phyloP scores from a whole-genome alignment of 495 filamentous ascomycete genomes.

The Xylaria bambusicola region DNA sequence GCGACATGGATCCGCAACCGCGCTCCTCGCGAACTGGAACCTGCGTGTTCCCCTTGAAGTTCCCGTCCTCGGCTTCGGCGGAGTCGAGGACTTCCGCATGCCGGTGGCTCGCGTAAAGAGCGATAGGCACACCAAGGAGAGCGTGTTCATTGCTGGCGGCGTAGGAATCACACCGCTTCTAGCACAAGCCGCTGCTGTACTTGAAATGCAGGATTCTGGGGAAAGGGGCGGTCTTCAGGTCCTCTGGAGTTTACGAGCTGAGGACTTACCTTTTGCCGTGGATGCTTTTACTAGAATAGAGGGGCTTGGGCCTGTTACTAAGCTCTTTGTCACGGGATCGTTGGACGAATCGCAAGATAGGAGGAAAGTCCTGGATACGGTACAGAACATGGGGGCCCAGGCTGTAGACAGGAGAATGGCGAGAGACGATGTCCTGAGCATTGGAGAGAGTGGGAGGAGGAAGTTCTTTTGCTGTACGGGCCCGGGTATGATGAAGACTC shows the following conservation, averaged over 20 bases:
- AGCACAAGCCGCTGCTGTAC: conserved; percentile 56
- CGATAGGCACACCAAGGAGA: conserved; percentile 20
- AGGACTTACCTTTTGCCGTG: conserved; percentile 62
- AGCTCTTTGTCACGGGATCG: conserved; percentile 62
- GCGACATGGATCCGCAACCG: conserved; percentile 66
- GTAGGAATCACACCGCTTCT: conserved; percentile 81
- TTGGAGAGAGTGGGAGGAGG: conserved; percentile 33
- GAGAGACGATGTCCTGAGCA: conserved; percentile 53
- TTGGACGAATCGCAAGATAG: conserved; percentile 26
- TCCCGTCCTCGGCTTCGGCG: conserved; percentile 70
- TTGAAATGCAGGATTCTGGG: conserved; percentile 30
- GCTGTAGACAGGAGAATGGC: conserved; percentile 55
- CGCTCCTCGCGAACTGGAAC: conserved; percentile 61
- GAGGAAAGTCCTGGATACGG: conserved; percentile 18
- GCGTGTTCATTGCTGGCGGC: conserved; percentile 69
- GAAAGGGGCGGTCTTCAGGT: conserved; percentile 41
- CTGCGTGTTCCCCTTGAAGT: conserved; percentile 59
- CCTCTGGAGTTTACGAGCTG: conserved; percentile 65
- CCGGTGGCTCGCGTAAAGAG: conserved; percentile 12
- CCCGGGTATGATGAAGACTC: conserved; percentile 51
- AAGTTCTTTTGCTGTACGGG: conserved; percentile 73
- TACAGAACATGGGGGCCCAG: conserved; percentile 41
- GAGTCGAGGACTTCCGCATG: conserved; percentile 49
- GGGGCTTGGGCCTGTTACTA: conserved; percentile 52
- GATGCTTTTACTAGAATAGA: conserved; percentile 59